Percentiles rank a stretch among this genome's conserved stretches.
phyloP scores from a whole-genome alignment of 2,329 filamentous ascomycete species.

The Coleophoma crateriformis region DNA sequence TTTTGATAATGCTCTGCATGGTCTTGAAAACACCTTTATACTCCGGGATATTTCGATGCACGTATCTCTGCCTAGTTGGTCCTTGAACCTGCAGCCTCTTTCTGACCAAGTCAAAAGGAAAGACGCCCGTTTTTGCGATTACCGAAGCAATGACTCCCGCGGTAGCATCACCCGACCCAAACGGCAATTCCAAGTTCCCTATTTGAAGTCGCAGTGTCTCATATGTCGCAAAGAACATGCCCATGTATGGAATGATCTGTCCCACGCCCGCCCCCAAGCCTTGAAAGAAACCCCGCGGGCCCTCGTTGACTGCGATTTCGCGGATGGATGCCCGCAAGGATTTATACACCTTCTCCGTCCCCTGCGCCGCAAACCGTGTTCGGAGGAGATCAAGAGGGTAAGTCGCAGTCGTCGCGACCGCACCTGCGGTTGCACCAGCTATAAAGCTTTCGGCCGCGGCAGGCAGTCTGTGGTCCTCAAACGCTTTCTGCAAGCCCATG shows the following conservation, averaged over 20 bases:
- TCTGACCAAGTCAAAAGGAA: slow-evolving; percentile 86
- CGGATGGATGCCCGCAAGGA: slow-evolving; percentile 63
- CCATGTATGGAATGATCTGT: slow-evolving; percentile 96
- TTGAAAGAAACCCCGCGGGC: slow-evolving; percentile 76
- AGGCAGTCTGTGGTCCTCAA: slow-evolving; percentile 43
- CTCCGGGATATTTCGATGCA: slow-evolving; percentile 82
- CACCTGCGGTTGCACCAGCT: slow-evolving; percentile 77
- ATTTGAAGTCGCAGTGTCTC: slow-evolving; percentile 66
- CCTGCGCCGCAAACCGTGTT: slow-evolving; percentile 95
- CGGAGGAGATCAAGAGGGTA: slow-evolving; percentile 92
- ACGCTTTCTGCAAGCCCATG: slow-evolving; percentile 47
- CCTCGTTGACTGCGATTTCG: slow-evolving; percentile 73
- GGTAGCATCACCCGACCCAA: slow-evolving; percentile 75
- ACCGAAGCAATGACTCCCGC: slow-evolving; percentile 78
- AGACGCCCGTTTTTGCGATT: slow-evolving; percentile 81
- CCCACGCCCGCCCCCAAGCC: slow-evolving; percentile 75
- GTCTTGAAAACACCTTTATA: slow-evolving; percentile 65
- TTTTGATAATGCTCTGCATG: slow-evolving; percentile 59
- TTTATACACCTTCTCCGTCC: slow-evolving; percentile 70
- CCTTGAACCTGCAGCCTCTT: slow-evolving; percentile 96
- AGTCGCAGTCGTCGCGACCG: slow-evolving; percentile 72
- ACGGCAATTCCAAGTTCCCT: slow-evolving; percentile 49
- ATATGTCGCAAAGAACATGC: slow-evolving; percentile 88
- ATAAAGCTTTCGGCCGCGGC: slow-evolving; percentile 73
- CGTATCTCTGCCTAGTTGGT: slow-evolving; percentile 72